These are phyloP conservation scores for Craspedostauros australis DNA, from an alignment of 108 stramenopile genomes.

Conservation along the genomic window DNA sequence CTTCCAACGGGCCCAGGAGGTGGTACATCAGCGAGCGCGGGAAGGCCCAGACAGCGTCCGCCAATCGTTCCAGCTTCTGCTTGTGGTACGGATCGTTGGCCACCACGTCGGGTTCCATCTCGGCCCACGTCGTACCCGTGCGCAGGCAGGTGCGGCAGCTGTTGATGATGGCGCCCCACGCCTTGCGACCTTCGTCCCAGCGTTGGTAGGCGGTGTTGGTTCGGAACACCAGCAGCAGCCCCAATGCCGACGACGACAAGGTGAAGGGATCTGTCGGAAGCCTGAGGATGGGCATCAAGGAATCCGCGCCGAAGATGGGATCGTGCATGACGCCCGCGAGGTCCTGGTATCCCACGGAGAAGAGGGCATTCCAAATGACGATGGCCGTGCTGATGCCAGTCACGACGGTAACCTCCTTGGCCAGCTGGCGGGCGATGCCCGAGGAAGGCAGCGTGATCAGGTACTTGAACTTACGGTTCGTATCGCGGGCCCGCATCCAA, in stretches of 20 bases:
- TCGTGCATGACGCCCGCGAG: conserved; percentile 1
- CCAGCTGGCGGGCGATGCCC: conserved; percentile 43
- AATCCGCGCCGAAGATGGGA: background rate
- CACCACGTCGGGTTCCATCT: conserved; percentile 4
- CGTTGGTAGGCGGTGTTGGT: conserved; percentile 61
- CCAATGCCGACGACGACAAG: conserved; percentile 45
- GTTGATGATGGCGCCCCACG: conserved; percentile 46
- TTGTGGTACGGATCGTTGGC: too few relatives aligned
- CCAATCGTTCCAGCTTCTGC: conserved; percentile 31
- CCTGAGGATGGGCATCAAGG: conserved; percentile 19
- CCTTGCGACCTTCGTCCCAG: conserved; percentile 50
- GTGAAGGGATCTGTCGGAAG: conserved; percentile 60
- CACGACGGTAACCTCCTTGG: conserved; percentile 30
- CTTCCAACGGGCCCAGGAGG: conserved; percentile 32
- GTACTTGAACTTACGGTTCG: conserved; percentile 6
- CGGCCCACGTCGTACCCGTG: conserved; percentile 37
- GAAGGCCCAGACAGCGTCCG: conserved; percentile 35
- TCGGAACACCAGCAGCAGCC: conserved; percentile 59
- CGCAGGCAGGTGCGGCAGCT: conserved; percentile 42
- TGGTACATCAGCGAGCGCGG: conserved; percentile 33
- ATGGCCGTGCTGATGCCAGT: conserved; percentile 25
- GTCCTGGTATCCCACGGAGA: conserved; percentile 6
- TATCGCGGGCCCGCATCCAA: conserved; percentile 35
- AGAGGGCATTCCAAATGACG: conserved; percentile 26
- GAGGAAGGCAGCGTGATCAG: conserved; percentile 28